Conservation (phyloP, 192 early-diverging fungal species). For the Backusella psychrophila region DNA sequence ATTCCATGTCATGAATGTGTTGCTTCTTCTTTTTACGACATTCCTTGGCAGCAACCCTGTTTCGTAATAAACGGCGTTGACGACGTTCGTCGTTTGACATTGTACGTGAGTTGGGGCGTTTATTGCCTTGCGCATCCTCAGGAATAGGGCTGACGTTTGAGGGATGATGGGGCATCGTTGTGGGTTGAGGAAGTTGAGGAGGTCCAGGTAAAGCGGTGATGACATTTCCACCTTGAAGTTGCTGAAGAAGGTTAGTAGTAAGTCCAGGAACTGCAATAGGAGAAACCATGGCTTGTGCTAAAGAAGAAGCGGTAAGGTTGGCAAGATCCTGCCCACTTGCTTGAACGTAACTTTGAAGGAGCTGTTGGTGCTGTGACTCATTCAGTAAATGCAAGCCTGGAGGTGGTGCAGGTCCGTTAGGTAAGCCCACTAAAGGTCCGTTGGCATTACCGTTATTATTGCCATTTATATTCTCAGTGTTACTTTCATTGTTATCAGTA, state of each 20-base stretch:
- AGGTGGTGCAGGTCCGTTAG: slow-evolving; percentile 6
- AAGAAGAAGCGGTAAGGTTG: slow-evolving; percentile 30
- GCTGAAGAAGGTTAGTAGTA: slow-evolving; percentile 24
- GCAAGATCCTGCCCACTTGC: slow-evolving; percentile 33
- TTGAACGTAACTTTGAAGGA: slow-evolving; percentile 30
- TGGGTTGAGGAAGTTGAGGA: slow-evolving; percentile 12
- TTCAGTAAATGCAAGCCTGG: slow-evolving; percentile 12
- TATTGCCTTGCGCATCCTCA: slow-evolving; percentile 9
- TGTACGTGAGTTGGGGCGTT: slow-evolving; percentile 27
- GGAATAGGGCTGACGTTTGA: slow-evolving; percentile 2
- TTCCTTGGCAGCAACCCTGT: slow-evolving; percentile 80
- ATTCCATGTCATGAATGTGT: slow-evolving; percentile 71
- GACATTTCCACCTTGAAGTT: slow-evolving; percentile 28
- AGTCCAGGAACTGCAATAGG: slow-evolving; percentile 30
- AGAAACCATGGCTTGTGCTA: slow-evolving; percentile 37
- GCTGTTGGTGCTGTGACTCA: slow-evolving; percentile 30
- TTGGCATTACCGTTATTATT: neutral
- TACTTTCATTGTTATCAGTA: neutral
- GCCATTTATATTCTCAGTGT: neutral
- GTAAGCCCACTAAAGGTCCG: neutral
- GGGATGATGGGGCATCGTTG: neutral
- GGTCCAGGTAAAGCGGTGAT: slow-evolving; percentile 36
- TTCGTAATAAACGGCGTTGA: slow-evolving; percentile 71
- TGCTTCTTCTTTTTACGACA: slow-evolving; percentile 83
- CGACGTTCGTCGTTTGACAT: slow-evolving; percentile 71